A percentile compares a stretch with the other conserved stretches of the same genome.
Conservation (phyloP, 2,329 filamentous ascomycete genomes). For the Aspergillus sp. region DNA sequence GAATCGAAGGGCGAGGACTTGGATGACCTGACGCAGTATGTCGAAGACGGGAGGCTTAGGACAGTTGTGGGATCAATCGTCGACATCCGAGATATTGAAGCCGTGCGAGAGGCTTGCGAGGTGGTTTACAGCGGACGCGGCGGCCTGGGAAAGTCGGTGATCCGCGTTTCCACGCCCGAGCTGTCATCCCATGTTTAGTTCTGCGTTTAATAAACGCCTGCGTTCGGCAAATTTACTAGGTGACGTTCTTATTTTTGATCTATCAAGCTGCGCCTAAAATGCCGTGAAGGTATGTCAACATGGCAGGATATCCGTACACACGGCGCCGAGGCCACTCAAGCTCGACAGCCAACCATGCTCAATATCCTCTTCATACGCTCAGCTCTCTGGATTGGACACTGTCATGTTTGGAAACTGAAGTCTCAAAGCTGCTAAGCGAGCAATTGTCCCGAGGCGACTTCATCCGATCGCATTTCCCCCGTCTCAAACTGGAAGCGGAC, state of each 20-base stretch:
- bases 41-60: conserved; percentile 37
- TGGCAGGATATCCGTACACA: no score
- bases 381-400: conserved; percentile 18
- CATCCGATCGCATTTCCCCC: conserved; percentile 1
- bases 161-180: no score
- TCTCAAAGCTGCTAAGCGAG: conserved; percentile 17
- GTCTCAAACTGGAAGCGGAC: background rate
- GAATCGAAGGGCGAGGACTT: conserved; percentile 34
- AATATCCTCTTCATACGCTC: conserved; percentile 24
- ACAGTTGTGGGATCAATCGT: conserved; percentile 35
- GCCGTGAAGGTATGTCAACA: no score
- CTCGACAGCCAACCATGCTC: conserved; percentile 25
- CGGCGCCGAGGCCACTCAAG: no score
- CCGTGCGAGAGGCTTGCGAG: conserved; percentile 33
- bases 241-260: no score
- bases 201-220: no score
- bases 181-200: no score
- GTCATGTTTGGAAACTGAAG: conserved; percentile 10
- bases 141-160: conserved; percentile 36
- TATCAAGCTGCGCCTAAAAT: no score
- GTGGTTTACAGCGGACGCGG: conserved; percentile 35
- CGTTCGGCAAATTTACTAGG: no score
- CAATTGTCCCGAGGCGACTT: conserved; percentile 16
- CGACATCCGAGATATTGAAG: conserved; percentile 36
- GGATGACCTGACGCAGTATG: conserved; percentile 32